Percentiles rank a stretch among this genome's conserved stretches.
Evolutionary conservation across 2,329 filamentous ascomycete genomes (phyloP).

Genomic region (Paracorniculantispora psalliotae): DNA sequence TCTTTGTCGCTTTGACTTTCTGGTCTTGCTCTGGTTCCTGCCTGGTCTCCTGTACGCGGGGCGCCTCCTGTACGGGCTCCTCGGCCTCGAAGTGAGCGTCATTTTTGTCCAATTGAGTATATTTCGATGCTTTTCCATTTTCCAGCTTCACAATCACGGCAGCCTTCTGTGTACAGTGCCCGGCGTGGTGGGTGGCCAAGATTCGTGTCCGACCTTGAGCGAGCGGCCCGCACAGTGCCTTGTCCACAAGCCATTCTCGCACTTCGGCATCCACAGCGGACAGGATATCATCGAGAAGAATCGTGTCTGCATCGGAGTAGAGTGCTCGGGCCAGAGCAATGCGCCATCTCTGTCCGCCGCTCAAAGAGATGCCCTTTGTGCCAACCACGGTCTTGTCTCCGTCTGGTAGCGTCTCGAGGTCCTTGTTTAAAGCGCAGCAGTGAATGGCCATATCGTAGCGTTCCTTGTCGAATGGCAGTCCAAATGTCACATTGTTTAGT

Average conservation of each 20-base stretch:
- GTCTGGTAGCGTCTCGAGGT: slow-evolving; percentile 63
- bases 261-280: slow-evolving; percentile 67
- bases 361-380: slow-evolving; percentile 15
- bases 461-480: slow-evolving; percentile 45
- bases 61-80: no score
- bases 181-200: slow-evolving; percentile 70
- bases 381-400: slow-evolving; percentile 62
- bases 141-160: not conserved
- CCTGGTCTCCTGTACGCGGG: no score
- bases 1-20: not conserved
- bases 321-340: slow-evolving; percentile 19
- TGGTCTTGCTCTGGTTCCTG: not conserved
- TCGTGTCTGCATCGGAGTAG: slow-evolving; percentile 16
- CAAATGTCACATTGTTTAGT: slow-evolving; percentile 67
- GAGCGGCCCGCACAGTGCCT: slow-evolving; percentile 62
- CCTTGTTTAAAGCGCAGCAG: slow-evolving; percentile 65
- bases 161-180: slow-evolving; percentile 57
- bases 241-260: slow-evolving; percentile 65
- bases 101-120: not conserved
- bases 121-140: not conserved
- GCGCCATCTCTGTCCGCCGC: slow-evolving; percentile 16
- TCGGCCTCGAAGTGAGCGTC: not conserved
- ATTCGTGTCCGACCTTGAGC: slow-evolving; percentile 61
- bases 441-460: not conserved
- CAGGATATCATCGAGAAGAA: slow-evolving; percentile 69